Conservation (phyloP, 176 grass and related monocot species). For the Themeda triandra region DNA sequence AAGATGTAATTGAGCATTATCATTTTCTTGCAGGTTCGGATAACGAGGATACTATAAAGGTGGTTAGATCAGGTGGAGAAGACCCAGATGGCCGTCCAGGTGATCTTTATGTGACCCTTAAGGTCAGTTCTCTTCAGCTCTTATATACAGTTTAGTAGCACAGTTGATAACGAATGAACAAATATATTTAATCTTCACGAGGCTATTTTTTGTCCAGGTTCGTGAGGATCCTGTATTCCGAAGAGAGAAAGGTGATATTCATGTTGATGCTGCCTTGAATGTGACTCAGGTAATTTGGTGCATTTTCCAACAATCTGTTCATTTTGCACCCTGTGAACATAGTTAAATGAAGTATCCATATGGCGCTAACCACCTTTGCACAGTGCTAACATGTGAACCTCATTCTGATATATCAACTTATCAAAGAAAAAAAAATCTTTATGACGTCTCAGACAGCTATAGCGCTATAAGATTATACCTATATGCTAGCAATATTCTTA, state of each 20-base stretch:
- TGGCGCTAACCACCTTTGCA: background rate
- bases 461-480: too few relatives aligned
- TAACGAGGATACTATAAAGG: conserved; percentile 68
- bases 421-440: background rate
- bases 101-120: conserved; percentile 90
- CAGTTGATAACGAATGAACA: background rate
- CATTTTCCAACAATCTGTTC: background rate
- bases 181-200: conserved; percentile 2
- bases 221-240: conserved; percentile 83
- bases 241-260: conserved; percentile 90
- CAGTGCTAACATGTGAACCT: background rate
- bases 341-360: background rate
- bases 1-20: conserved; percentile 9
- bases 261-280: conserved; percentile 81
- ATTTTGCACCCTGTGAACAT: background rate
- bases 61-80: conserved; percentile 74
- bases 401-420: background rate
- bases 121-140: conserved; percentile 35
- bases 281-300: conserved; percentile 78
- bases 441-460: background rate
- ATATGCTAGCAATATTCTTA: background rate
- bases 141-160: conserved; percentile 14
- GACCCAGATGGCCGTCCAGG: conserved; percentile 79
- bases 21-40: conserved; percentile 56
- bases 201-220: conserved; percentile 57